Conservation (phyloP, 768 basidiomycete species). For the Leccinum subtestaceum region DNA sequence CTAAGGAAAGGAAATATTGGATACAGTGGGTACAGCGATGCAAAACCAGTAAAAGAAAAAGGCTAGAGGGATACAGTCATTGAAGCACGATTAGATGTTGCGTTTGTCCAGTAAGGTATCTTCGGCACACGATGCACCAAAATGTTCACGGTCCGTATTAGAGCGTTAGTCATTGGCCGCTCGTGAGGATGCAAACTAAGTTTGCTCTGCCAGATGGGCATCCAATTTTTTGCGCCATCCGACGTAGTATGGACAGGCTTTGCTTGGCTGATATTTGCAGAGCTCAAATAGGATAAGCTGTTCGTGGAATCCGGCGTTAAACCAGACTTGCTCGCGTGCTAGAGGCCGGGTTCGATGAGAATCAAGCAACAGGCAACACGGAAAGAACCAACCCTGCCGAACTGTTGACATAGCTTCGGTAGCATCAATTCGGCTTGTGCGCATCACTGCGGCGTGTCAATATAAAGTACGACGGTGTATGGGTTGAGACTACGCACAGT, state of each 20-base stretch:
- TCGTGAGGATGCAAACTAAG: constrained; percentile 6
- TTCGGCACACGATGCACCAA: constrained; percentile 4
- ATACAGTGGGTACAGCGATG: constrained; percentile 1
- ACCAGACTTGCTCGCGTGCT: constrained; percentile 80
- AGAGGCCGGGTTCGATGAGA: constrained; percentile 4
- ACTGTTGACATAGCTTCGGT: constrained; percentile 61
- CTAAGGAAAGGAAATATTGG: constrained; percentile 6
- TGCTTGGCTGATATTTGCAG: constrained; percentile 63
- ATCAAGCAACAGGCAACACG: constrained; percentile 2
- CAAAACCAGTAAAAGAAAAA: constrained; percentile 11
- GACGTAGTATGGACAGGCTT: constrained; percentile 59
- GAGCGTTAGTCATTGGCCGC: constrained; percentile 10
- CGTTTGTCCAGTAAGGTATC: constrained; percentile 18
- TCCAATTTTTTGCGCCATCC: constrained; percentile 62
- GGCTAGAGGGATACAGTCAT: constrained; percentile 11
- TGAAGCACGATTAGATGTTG: constrained; percentile 14
- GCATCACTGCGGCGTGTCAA: constrained; percentile 55
- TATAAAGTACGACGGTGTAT: not conserved
- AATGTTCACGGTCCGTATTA: constrained; percentile 11
- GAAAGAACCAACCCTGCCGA: constrained; percentile 46
- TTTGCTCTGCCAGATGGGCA: constrained; percentile 39
- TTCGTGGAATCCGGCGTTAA: constrained; percentile 75
- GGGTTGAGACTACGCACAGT: constrained; percentile 46
- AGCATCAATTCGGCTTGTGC: constrained; percentile 50
- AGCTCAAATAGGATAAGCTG: constrained; percentile 75